Evolutionary conservation across 2,329 filamentous ascomycete genomes (phyloP), one percentile per base, ranked within the genome.

Genomic region (Shiraia bambusicola): DNA sequence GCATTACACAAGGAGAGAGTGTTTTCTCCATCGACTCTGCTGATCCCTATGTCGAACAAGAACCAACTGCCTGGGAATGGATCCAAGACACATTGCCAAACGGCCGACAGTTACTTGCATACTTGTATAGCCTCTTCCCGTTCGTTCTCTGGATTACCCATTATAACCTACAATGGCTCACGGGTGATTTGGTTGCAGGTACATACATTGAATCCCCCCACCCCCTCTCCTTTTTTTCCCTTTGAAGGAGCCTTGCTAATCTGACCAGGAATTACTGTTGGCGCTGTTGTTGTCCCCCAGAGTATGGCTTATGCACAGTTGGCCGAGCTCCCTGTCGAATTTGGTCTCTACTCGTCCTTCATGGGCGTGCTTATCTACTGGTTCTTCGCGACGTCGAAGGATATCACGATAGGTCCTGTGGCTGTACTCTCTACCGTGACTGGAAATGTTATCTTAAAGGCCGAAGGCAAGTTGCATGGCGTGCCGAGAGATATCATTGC

Each of bases 381-480:
- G 92, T 87, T 97, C 66, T 97, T 97, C 62, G 93, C 92, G 24
- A 98, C 93, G 0, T 96, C 92, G 6, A 98, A 97, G 67, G 93
- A 98, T 68, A 97, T 98, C 61, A 96, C 92, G 11, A 97, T 97
- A 38, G 92, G 92, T 10, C 92, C 92, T 14, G 93, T 97, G 34
- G 93, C 93, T 27, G 93, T 97, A 52, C 84, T 97, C 76, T 97
- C 92, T 1, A 93, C 88, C 4, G 78, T 98, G 14, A 87, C 88
- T 4, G 93, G 93, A 36, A 86, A 85, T 30, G 83, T 97, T 36
- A 82, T 97, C 28, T 22, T 58, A 5, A 77, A 84, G 27, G 83
- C 87, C 3, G 69, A 75, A 16, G 66, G 73, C 1, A 69, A 77
- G 1, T 69, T 83, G 7, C 53, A 48, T 2, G 53, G 47, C 2